Percentiles rank a stretch among this genome's conserved stretches.
Evolutionary conservation across 2,329 filamentous ascomycete species (phyloP).

Genomic region (Gnomoniopsis smithogilvyi): DNA sequence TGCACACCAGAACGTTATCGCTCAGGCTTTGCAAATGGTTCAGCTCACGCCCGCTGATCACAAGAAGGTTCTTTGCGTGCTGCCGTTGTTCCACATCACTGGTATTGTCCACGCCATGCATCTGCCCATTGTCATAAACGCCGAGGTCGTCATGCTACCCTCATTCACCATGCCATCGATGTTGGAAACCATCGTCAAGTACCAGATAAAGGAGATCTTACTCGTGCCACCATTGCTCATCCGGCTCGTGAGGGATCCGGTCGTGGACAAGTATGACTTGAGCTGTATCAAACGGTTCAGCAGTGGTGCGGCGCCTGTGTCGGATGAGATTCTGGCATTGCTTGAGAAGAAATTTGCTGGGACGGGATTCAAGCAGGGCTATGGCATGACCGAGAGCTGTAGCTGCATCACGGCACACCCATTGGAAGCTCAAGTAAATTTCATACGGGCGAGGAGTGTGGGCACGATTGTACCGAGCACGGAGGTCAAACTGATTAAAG

Average conservation of each 20-base stretch:
- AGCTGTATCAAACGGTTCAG: conserved; percentile 21
- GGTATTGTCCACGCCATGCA: conserved; percentile 62
- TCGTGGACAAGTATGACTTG: conserved; percentile 55
- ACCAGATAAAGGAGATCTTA: conserved; percentile 53
- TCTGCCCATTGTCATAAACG: conserved; percentile 59
- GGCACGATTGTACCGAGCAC: conserved; percentile 57
- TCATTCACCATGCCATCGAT: conserved; percentile 60
- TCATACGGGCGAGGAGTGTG: conserved; percentile 54
- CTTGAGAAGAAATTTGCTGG: conserved; percentile 54
- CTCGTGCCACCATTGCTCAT: conserved; percentile 61
- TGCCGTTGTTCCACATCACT: conserved; percentile 62
- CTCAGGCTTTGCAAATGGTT: conserved; percentile 61
- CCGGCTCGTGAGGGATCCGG: conserved; percentile 53
- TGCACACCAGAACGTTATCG: conserved; percentile 55
- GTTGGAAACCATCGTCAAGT: conserved; percentile 48
- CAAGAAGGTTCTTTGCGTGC: conserved; percentile 51
- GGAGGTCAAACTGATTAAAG: conserved; percentile 55
- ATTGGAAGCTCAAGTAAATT: conserved; percentile 46
- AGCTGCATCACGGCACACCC: conserved; percentile 62
- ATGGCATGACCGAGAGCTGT: conserved; percentile 67
- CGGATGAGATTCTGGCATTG: conserved; percentile 52
- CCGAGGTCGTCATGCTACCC: conserved; percentile 63
- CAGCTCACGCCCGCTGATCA: conserved; percentile 40
- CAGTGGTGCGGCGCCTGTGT: conserved; percentile 56
- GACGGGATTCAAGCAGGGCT: conserved; percentile 62